Conservation (phyloP, 768 basidiomycete species). For the Kwoniella heveanensis region DNA sequence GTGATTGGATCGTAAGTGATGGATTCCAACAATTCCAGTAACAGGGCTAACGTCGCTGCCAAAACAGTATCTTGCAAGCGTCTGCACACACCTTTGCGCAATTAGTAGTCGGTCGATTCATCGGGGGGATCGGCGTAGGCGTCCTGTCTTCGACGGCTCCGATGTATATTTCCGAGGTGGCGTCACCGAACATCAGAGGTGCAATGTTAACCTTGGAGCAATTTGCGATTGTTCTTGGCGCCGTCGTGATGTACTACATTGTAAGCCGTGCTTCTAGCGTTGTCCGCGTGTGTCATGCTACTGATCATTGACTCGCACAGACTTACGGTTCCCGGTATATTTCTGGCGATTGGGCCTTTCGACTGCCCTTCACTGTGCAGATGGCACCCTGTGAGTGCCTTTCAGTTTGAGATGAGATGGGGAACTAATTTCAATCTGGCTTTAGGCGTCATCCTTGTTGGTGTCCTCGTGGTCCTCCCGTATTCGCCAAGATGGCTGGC, state of each 20-base stretch:
- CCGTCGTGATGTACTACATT: slow-evolving; percentile 8
- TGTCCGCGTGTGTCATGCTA: too few species aligned
- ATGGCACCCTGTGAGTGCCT: slow-evolving; percentile 18
- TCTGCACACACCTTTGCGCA: slow-evolving; percentile 16
- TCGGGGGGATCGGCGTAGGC: slow-evolving; percentile 10
- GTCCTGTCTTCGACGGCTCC: slow-evolving; percentile 1
- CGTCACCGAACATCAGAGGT: slow-evolving; percentile 21
- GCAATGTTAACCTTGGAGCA: slow-evolving; percentile 26
- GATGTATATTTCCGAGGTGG: slow-evolving; percentile 7
- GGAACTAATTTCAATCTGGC: not conserved
- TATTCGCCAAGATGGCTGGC: slow-evolving; percentile 73
- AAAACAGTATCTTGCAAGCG: slow-evolving; percentile 28
- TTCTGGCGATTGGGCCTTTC: slow-evolving; percentile 13
- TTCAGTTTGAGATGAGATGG: too few species aligned
- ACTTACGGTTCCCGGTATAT: slow-evolving; percentile 4
- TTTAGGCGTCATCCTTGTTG: slow-evolving; percentile 42
- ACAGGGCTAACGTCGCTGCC: not conserved
- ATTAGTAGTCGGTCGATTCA: slow-evolving; percentile 6
- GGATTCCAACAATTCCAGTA: too few species aligned
- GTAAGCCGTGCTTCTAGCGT: not conserved
- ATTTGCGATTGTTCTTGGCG: slow-evolving; percentile 29
- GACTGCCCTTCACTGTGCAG: slow-evolving; percentile 27
- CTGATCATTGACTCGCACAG: not conserved
- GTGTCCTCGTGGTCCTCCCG: slow-evolving; percentile 70
- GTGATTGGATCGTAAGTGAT: too few species aligned